These are phyloP conservation scores for Phoenix roebelenii DNA, from an alignment of 176 grass and related monocot species.

Conservation along the genomic window DNA sequence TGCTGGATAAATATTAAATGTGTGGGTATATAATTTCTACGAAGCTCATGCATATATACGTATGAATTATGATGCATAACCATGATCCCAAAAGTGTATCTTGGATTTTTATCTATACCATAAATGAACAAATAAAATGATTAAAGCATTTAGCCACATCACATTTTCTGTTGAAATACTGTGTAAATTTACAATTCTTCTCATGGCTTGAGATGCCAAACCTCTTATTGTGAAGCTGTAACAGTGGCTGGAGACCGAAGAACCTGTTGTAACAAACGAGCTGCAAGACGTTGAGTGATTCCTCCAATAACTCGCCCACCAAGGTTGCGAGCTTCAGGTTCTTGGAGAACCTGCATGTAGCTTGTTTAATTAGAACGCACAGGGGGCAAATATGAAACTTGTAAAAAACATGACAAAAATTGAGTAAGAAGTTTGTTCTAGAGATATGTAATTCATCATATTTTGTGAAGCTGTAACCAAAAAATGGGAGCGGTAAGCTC, in stretches of 20 bases:
- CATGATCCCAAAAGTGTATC: too few species aligned
- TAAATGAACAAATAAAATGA: constrained; percentile 19
- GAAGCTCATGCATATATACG: too few species aligned
- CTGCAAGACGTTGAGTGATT: constrained; percentile 8
- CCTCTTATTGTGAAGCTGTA: not conserved
- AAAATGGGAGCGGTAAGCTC: too few species aligned
- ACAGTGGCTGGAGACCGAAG: not conserved
- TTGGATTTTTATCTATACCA: too few species aligned
- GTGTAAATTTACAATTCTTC: constrained; percentile 38
- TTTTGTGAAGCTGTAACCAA: too few species aligned
- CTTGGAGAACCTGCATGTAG: constrained; percentile 7
- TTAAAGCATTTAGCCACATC: not conserved
- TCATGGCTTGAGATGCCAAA: constrained; percentile 24
- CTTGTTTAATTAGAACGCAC: not conserved
- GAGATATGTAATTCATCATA: too few species aligned
- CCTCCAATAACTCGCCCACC: constrained; percentile 9
- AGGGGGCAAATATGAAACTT: not conserved
- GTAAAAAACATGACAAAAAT: not conserved
- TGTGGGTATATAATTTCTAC: too few species aligned
- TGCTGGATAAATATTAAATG: too few species aligned
- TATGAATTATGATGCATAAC: too few species aligned
- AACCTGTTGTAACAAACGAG: constrained; percentile 10
- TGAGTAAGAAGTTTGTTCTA: not conserved
- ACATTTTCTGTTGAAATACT: constrained; percentile 26
- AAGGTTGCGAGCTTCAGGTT: constrained; percentile 15